Evolutionary conservation across 2,329 filamentous ascomycete species (phyloP), one percentile per base, ranked within the genome.

Genomic region (Sphaerulina vaccinii): DNA sequence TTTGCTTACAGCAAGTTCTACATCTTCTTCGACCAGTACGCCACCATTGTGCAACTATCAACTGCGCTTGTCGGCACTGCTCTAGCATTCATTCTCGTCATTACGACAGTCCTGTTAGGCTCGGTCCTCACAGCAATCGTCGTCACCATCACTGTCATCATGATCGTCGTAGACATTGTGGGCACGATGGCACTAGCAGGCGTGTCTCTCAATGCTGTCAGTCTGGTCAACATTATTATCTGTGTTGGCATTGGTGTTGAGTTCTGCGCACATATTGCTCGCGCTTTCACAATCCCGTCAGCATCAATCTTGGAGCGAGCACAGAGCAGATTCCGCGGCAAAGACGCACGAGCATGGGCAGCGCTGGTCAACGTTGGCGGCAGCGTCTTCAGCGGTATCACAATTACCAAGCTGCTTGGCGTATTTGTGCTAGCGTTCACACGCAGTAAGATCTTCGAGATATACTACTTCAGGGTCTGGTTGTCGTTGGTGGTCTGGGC

Each of bases 401-500:
- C 92, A 0, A 79, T 99, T 46, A 99, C 93, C 2, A 99, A 99
- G 72, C 79, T 99, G 1, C 76, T 99, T 1, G 93, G 93, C 3
- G 92, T 99, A 0, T 86, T 81, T 39, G 93, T 99, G 29, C 77
- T 99, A 16, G 93, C 93, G 0, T 99, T 96, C 66, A 99, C 93
- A 6, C 79, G 88, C 45, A 95, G 89, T 70, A 99, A 97, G 81
- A 99, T 99, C 66, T 99, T 99, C 65, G 95, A 99, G 75, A 90
- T 99, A 52, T 99, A 99, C 74, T 99, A 99, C 73, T 99, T 99
- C 79, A 82, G 93, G 37, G 88, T 99, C 37, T 99, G 93, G 93
- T 76, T 96, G 15, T 87, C 91, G 5, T 80, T 99, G 49, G 91
- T 99, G 9, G 70, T 95, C 8, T 92, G 96, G 70, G 95, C 91